These are phyloP conservation scores for Sclerotinia minor DNA, from an alignment of 2,329 filamentous ascomycete genomes.

Conservation along the genomic window DNA sequence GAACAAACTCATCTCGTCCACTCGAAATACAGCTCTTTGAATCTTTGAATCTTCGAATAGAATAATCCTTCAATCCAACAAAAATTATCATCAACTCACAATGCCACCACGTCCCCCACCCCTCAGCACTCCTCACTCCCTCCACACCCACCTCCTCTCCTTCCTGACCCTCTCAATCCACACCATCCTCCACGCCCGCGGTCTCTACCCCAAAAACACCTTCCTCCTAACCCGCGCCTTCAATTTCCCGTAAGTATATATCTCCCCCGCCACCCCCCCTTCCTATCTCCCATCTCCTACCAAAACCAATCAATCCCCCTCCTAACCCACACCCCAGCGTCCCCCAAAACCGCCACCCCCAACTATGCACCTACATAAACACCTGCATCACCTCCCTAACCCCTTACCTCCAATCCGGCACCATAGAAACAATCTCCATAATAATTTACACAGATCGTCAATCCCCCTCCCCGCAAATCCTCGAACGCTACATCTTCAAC, in stretches of 20 bases:
- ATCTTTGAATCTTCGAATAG: no score
- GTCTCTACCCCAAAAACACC: conserved; percentile 64
- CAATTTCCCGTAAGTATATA: conserved; percentile 54
- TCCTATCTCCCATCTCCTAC: no score
- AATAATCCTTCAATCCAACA: background rate
- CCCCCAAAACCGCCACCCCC: conserved; percentile 67
- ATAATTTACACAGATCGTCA: conserved; percentile 38
- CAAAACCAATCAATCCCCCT: no score
- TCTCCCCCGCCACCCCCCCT: no score
- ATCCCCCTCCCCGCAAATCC: conserved; percentile 31
- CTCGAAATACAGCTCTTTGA: background rate
- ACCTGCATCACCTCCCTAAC: conserved; percentile 14
- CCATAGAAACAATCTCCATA: conserved; percentile 36
- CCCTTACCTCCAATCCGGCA: conserved; percentile 10
- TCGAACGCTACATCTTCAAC: conserved; percentile 48
- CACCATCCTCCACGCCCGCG: conserved; percentile 67
- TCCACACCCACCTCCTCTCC: conserved; percentile 58
- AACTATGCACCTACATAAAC: conserved; percentile 53
- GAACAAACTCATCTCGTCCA: background rate
- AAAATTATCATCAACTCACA: background rate
- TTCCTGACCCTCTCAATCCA: conserved; percentile 71
- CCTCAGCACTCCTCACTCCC: conserved; percentile 39
- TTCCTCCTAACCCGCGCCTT: conserved; percentile 68
- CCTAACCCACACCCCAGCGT: conserved; percentile 43
- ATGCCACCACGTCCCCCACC: conserved; percentile 26